phyloP scores from a whole-genome alignment of 768 basidiomycete species.

The Kwoniella shandongensis region DNA sequence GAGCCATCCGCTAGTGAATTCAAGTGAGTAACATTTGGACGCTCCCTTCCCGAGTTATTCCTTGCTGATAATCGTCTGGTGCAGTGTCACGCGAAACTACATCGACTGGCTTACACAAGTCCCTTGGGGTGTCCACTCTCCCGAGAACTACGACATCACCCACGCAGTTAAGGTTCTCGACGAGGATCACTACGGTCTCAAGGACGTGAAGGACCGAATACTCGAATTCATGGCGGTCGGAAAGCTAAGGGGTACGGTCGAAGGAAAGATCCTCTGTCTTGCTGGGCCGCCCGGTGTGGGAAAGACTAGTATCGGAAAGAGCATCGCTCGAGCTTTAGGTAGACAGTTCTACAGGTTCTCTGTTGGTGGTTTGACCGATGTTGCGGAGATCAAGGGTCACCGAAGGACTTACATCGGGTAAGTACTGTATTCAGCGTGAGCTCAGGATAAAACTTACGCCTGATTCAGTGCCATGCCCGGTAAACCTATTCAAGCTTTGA shows the following conservation, averaged over 20 bases:
- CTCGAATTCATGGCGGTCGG: conserved; percentile 95
- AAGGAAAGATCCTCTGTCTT: conserved; percentile 96
- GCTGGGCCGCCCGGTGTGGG: conserved; percentile 97
- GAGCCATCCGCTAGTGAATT: conserved; percentile 91
- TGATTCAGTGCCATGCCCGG: conserved; percentile 78
- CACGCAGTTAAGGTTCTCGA: conserved; percentile 83
- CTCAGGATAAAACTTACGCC: conserved; percentile 17
- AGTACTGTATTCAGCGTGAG: conserved; percentile 41
- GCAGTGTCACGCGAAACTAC: conserved; percentile 80
- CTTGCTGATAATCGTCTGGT: conserved; percentile 14
- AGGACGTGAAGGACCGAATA: conserved; percentile 89
- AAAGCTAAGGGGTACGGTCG: conserved; percentile 86
- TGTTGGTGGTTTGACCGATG: conserved; percentile 93
- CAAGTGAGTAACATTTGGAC: conserved; percentile 56
- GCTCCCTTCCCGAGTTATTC: too few relatives aligned
- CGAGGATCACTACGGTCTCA: conserved; percentile 90
- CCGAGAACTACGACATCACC: conserved; percentile 84
- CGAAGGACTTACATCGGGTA: conserved; percentile 93
- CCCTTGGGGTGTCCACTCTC: conserved; percentile 93
- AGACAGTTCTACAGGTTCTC: conserved; percentile 95
- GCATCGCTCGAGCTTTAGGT: conserved; percentile 84
- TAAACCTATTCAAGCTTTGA: conserved; percentile 91
- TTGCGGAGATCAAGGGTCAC: conserved; percentile 99
- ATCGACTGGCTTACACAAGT: conserved; percentile 72
- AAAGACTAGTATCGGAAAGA: conserved; percentile 94